phyloP scores from a whole-genome alignment of 352 stramenopile genomes.

The Phytophthora pisi region DNA sequence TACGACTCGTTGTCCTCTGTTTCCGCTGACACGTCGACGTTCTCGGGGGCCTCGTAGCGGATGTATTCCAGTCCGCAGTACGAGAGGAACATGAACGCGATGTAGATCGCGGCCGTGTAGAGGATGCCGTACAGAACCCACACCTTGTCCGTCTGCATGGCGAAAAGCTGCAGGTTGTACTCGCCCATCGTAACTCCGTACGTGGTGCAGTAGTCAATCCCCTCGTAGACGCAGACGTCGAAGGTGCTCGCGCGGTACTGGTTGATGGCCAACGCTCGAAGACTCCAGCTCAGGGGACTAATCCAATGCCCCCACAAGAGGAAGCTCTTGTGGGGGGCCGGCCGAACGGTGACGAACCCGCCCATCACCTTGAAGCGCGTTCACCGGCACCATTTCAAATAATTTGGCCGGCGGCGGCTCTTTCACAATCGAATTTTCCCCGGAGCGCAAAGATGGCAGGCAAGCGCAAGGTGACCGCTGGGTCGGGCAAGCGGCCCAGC shows the following conservation, averaged over 20 bases:
- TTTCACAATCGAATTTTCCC: too few relatives aligned
- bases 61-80: constrained; percentile 36
- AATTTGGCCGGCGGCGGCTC: too few relatives aligned
- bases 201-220: constrained; percentile 32
- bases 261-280: constrained; percentile 50
- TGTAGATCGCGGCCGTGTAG: constrained; percentile 41
- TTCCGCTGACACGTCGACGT: constrained; percentile 36
- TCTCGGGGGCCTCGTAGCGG: constrained; percentile 32
- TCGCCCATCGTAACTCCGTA: constrained; percentile 42
- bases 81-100: constrained; percentile 44
- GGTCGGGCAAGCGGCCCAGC: too few relatives aligned
- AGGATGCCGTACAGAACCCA: constrained; percentile 52
- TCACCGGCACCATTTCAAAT: too few relatives aligned
- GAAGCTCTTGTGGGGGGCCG: too few relatives aligned
- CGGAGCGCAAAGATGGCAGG: too few relatives aligned
- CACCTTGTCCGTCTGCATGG: constrained; percentile 42
- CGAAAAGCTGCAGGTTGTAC: constrained; percentile 46
- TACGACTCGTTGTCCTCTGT: constrained; percentile 16
- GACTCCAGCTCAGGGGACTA: constrained; percentile 58
- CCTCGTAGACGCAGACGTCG: constrained; percentile 36
- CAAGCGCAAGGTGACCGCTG: too few relatives aligned
- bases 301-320: constrained; percentile 75
- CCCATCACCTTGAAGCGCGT: too few relatives aligned
- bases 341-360: too few relatives aligned
- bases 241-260: constrained; percentile 44